Base-by-base conservation (phyloP, 169 alveolate species). In the Neospora caninum region DNA sequence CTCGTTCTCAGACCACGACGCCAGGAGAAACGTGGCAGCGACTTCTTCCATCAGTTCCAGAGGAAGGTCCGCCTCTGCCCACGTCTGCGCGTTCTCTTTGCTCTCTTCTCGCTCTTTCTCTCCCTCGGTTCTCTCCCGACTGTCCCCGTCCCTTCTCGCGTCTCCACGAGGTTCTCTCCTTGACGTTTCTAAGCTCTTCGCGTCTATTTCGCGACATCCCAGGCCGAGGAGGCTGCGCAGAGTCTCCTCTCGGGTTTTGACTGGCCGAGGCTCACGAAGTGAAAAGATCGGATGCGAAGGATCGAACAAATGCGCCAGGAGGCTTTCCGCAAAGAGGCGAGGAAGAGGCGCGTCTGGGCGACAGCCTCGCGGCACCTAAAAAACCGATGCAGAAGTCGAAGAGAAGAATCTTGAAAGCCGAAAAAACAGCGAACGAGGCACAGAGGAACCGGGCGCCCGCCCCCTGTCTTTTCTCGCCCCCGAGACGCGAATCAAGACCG, bases 221-320 rank as follows among this genome's bases (percentile, higher is more conserved):
- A 73, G 1, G 43, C 84, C 45, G 43, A n/a, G 84, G 49, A 13
- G 43, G n/a, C 18, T 4, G 43, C n/a, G 43, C 41, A 34, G 45
- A 16, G 39, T 31, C 84, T 69, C 41, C 80, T 69, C 80, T 69
- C 80, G 36, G 41, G 18, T 25, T 25, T 69, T 7, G 41, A 29
- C 41, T 7, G 25, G 84, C 43, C 42, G 84, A 9, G 73, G 86
- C 86, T 78, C 69, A 0, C 89, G 89, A 18, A 82, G 39, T 0
- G 89, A 36, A 31, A 82, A 82, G 18, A 82, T 29, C 13, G 89
- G 69, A 31, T 82, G 89, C 41, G 69, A 9, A 7, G 64, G 29
- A 36, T 82, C 89, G 25, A 39, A 82, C 4, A 82, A 31, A 82
- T 41, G 89, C n/a, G 89, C 54, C 54, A 82, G 67, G 25, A 82